Evolutionary conservation across 192 early-diverging fungal species (phyloP), one percentile per base, ranked within the genome.

Genomic region (Coemansia aciculifera): DNA sequence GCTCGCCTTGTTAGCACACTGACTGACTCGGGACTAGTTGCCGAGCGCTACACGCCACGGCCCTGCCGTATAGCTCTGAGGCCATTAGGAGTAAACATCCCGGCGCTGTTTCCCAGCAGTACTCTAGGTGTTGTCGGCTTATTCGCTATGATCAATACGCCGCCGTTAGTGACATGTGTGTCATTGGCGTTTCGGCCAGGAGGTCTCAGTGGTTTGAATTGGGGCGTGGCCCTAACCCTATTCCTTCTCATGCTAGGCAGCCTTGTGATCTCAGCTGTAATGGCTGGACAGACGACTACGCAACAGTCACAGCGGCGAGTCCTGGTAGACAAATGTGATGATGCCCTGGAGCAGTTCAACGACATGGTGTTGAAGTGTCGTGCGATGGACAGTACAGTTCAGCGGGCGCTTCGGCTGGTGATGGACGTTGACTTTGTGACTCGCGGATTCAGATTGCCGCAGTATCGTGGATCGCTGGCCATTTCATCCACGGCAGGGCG

Each of bases 401-500:
- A 81, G 48, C 60, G 63, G 2, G 71, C 71, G 3, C 60, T 81
- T 19, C 62, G 68, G 39, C 68, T 62, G 42, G 59, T 77, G 1
- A 74, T 71, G 44, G 79, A 81, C 8, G 29, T 77, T 2, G 71
- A 68, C 21, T 66, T 81, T 66, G 68, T 81, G 1, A 13, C 63
- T 0, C 27, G 67, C 0, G 79, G 79, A 12, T 71, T 77, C 21
- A 71, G 74, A 5, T 34, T 71, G 34, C 67, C 71, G 21, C 51
- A 68, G 6, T 59, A 57, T 36, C 15, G 34, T n/a, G 67, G 52
- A 8, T 54, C 49, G 1, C 44, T 15, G 0, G 42, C n/a, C 3
- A 74, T 68, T 13, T 6, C 63, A 7, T 32, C 59, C 5, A 57
- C 19, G 3, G 23, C 66, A n/a, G 65, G 71, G 1, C 68, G 42